Evolutionary conservation across 2,329 filamentous ascomycete species (phyloP), one percentile per base, ranked within the genome.

Genomic region (Epichloe sylvatica): DNA sequence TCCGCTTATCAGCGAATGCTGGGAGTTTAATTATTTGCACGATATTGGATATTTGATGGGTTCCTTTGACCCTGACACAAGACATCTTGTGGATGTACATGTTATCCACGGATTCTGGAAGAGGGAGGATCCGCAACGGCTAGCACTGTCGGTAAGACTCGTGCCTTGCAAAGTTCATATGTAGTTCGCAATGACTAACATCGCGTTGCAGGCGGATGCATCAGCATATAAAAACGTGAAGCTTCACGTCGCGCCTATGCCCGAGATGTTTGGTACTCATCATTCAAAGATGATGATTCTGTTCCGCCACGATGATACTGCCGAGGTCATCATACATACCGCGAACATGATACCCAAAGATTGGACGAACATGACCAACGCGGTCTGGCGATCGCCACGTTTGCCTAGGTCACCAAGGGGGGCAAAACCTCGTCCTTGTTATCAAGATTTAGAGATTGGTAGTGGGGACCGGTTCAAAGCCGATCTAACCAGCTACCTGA

Each of bases 331-430:
- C 50, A 89, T 95, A 33, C 86, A 94, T 57, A 95, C 89, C 0
- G 87, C 89, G 17, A 95, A 95, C 57, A 88, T 94, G 83, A 91
- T 94, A n/a, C 61, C 74, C 4, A 80, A 82, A 49, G 89, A 95
- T 63, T 95, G 89, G 89, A 76, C 73, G 1, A 92, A 92, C 57
- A 86, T 94, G 84, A 85, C 82, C 1, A 88, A 95, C 62, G 87
- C 80, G 1, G 77, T 86, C 5, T 95, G 89, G 89, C 72, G 69
- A 46, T 91, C 86, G 0, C 86, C 86, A 0, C 61, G 77, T 1
- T 76, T 94, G 1, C 81, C 84, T 1, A 64, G 77, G 1, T 45
- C 68, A 7, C 23, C 15, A 37, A 25, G 23, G 45, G 21, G 38
- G 12, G 12, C 23, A 7, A 40, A 9, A n/a, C 3, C 5, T 21